A percentile compares a stretch with the other conserved stretches of the same genome.
These are phyloP conservation scores for Phoma sp. DNA, from an alignment of 2,329 filamentous ascomycete genomes.

Conservation along the genomic window DNA sequence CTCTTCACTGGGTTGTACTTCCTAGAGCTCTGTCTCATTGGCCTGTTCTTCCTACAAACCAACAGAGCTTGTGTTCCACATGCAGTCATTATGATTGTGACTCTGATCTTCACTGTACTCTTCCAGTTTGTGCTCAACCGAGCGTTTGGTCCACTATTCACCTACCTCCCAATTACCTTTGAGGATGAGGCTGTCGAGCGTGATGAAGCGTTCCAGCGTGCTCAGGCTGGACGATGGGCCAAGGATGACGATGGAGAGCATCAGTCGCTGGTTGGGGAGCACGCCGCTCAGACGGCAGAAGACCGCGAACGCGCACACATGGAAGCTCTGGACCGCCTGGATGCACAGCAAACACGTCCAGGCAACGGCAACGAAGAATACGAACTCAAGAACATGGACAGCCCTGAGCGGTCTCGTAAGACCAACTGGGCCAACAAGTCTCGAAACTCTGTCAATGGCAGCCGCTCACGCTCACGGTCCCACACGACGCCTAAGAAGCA, in stretches of 20 bases:
- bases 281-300: slow-evolving; percentile 40
- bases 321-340: slow-evolving; percentile 32
- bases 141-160: slow-evolving; percentile 84
- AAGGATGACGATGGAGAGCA: slow-evolving; percentile 58
- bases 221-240: slow-evolving; percentile 75
- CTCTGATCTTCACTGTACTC: slow-evolving; percentile 71
- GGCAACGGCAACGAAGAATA: slow-evolving; percentile 22
- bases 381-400: slow-evolving; percentile 41
- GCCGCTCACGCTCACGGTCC: slow-evolving; percentile 35
- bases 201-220: slow-evolving; percentile 85
- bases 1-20: slow-evolving; percentile 94
- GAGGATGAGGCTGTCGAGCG: slow-evolving; percentile 94
- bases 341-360: slow-evolving; percentile 16
- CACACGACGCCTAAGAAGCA: slow-evolving; percentile 27
- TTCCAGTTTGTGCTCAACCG: slow-evolving; percentile 84
- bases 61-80: slow-evolving; percentile 75
- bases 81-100: slow-evolving; percentile 83
- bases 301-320: slow-evolving; percentile 43
- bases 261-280: slow-evolving; percentile 44
- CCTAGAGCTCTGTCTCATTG: slow-evolving; percentile 90
- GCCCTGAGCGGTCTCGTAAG: slow-evolving; percentile 28
- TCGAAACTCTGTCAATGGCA: slow-evolving; percentile 36
- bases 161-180: slow-evolving; percentile 90
- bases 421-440: slow-evolving; percentile 42
- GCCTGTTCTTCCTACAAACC: slow-evolving; percentile 81